Conservation (phyloP, 176 grass and related monocot genomes). For the Coix lacrymajobi region DNA sequence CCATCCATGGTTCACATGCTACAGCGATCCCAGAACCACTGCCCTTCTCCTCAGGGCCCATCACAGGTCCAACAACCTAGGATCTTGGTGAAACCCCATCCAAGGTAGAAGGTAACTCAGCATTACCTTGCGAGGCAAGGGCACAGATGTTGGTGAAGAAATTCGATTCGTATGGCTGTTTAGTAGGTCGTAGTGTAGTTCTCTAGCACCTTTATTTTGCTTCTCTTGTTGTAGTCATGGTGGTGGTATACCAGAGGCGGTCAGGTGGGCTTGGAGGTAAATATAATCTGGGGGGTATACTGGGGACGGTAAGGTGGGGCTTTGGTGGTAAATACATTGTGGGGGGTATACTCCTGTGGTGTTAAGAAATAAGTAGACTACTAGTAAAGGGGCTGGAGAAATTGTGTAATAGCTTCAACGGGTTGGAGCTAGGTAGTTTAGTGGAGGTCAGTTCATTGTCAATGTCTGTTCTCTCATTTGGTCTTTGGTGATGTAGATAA, state of each 20-base stretch:
- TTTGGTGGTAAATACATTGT: constrained; percentile 56
- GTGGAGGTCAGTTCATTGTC: neutral
- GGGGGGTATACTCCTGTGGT: constrained; percentile 66
- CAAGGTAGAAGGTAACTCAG: constrained; percentile 41
- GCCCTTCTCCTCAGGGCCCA: constrained; percentile 31
- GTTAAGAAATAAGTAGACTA: constrained; percentile 56
- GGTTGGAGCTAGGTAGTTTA: constrained; percentile 1
- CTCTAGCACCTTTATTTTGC: constrained; percentile 29
- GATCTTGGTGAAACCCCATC: constrained; percentile 39
- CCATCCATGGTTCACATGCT: constrained; percentile 92
- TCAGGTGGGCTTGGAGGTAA: constrained; percentile 34
- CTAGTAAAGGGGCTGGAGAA: constrained; percentile 27
- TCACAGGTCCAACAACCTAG: constrained; percentile 22
- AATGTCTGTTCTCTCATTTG: neutral
- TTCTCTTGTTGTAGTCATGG: constrained; percentile 25
- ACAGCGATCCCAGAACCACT: constrained; percentile 65
- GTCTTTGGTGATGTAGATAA: constrained; percentile 38
- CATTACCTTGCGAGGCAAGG: constrained; percentile 10
- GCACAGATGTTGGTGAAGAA: constrained; percentile 2
- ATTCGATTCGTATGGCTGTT: constrained; percentile 13
- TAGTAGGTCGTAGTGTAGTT: constrained; percentile 16
- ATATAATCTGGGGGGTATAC: constrained; percentile 43
- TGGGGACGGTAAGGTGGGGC: constrained; percentile 18
- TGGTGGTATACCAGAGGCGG: constrained; percentile 33
- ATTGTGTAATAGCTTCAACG: constrained; percentile 40